Evolutionary conservation across 306 rosid genomes (phyloP).

Genomic region (Medicago lupulina): DNA sequence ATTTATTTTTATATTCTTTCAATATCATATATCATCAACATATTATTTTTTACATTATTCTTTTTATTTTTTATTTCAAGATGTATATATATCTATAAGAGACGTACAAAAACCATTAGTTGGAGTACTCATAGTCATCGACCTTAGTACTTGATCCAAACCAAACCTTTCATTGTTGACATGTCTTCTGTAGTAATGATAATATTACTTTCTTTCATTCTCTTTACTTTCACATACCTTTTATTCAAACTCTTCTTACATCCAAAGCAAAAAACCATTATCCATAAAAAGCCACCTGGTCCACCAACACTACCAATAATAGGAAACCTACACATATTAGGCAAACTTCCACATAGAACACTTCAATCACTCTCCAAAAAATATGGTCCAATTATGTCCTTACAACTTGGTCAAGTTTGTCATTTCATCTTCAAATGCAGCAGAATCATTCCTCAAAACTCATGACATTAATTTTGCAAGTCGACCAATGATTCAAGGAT

Average conservation of each 20-base stretch:
- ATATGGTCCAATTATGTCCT: slow-evolving; percentile 11
- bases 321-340: neutral
- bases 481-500: neutral
- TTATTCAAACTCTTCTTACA: neutral
- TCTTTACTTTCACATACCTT: neutral
- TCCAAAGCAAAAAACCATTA: neutral
- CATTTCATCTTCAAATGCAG: neutral
- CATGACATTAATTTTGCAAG: neutral
- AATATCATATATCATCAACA: no score
- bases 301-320: neutral
- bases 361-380: neutral
- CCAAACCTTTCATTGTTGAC: neutral
- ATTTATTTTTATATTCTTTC: no score
- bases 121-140: no score
- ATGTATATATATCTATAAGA: no score
- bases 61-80: no score
- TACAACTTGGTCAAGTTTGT: neutral
- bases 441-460: neutral
- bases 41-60: no score
- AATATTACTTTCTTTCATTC: neutral
- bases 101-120: no score
- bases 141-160: neutral
- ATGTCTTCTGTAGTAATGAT: neutral
- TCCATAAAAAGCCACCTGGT: neutral
- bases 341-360: neutral